Evolutionary conservation across 805 yeast species (phyloP).

Genomic region (Maudiozyma serrabonitensis): DNA sequence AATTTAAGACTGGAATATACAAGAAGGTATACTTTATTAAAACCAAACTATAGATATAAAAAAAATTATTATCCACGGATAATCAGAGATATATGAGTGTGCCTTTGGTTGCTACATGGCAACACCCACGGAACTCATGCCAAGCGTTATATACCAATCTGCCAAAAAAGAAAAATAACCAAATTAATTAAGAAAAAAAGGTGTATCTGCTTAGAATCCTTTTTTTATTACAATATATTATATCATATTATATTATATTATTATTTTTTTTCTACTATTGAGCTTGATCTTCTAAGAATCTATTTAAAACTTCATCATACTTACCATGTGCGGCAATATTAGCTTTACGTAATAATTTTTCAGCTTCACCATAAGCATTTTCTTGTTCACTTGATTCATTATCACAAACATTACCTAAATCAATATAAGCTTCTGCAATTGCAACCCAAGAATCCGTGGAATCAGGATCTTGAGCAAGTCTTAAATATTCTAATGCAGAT

Average conservation of each 20-base stretch:
- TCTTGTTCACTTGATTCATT: constrained; percentile 62
- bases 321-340: constrained; percentile 74
- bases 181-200: too few relatives aligned
- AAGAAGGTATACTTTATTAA: too few relatives aligned
- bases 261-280: background rate
- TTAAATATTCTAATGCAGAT: constrained; percentile 48
- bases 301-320: constrained; percentile 45
- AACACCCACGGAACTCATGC: too few relatives aligned
- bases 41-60: too few relatives aligned
- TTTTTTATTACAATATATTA: too few relatives aligned
- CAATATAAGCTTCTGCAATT: constrained; percentile 77
- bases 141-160: too few relatives aligned
- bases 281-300: background rate
- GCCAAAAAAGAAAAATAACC: too few relatives aligned
- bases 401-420: constrained; percentile 65
- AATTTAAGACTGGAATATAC: too few relatives aligned
- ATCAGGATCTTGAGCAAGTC: constrained; percentile 53
- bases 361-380: constrained; percentile 57
- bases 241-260: background rate
- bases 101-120: too few relatives aligned
- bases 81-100: too few relatives aligned
- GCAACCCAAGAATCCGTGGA: constrained; percentile 77
- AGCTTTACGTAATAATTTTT: constrained; percentile 55
- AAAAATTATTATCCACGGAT: too few relatives aligned
- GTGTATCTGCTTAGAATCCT: too few relatives aligned